Conservation (phyloP, 164 flowering plant genomes). For the Piper betle region DNA sequence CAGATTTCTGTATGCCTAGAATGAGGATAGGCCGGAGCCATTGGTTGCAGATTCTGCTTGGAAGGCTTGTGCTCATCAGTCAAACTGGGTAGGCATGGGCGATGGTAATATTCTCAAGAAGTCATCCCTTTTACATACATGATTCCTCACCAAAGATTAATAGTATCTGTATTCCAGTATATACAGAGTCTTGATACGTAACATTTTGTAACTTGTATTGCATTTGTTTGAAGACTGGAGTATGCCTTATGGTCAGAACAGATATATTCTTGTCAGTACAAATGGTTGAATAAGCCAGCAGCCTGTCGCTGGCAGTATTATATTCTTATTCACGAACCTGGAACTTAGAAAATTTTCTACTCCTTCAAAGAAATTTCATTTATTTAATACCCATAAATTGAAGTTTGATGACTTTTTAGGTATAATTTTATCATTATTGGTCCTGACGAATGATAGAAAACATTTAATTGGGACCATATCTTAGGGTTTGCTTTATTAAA, state of each 20-base stretch:
- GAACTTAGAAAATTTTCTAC: too few relatives aligned
- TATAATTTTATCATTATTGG: too few relatives aligned
- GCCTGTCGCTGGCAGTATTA: slow-evolving; percentile 81
- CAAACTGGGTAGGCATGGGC: slow-evolving; percentile 60
- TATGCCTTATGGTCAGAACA: slow-evolving; percentile 52
- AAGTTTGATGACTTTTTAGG: too few relatives aligned
- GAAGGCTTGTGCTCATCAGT: slow-evolving; percentile 81
- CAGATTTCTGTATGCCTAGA: slow-evolving; percentile 18
- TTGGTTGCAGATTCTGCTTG: slow-evolving; percentile 50
- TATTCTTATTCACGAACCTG: neutral
- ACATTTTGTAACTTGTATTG: neutral
- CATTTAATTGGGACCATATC: too few relatives aligned
- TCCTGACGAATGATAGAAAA: too few relatives aligned
- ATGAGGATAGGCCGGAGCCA: slow-evolving; percentile 62
- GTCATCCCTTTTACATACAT: neutral
- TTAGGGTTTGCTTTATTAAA: too few relatives aligned
- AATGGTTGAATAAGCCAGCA: slow-evolving; percentile 99
- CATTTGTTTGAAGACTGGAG: slow-evolving; percentile 7
- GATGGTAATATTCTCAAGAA: too few relatives aligned
- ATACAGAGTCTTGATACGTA: neutral
- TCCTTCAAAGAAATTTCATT: too few relatives aligned
- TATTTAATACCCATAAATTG: too few relatives aligned
- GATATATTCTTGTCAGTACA: slow-evolving; percentile 90
- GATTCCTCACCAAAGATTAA: neutral
- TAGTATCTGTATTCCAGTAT: neutral